Base-by-base conservation (phyloP, 495 filamentous ascomycete genomes). In the Terfezia boudieri region DNA sequence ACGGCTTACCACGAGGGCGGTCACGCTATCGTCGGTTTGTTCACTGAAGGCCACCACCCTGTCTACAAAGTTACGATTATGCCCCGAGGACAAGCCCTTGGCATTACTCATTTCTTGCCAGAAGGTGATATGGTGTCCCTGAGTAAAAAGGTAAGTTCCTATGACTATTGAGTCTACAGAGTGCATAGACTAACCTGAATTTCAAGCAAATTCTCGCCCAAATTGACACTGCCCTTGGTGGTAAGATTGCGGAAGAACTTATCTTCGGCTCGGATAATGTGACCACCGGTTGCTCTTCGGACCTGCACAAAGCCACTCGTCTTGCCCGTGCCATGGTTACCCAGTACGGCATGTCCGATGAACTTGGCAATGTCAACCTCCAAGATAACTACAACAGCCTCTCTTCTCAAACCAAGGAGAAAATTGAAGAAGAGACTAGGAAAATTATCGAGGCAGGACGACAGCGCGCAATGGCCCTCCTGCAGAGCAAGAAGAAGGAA, bases 1-100 rank as follows among this genome's bases (percentile, higher is more conserved):
- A 98, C 90, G 37, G 90, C 90, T 2, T 98, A 98, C 61, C 90
- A 98, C 68, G 90, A 98, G 67, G 90, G 87, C 55, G 90, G 90
- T 2, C 90, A 98, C 67, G 86, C 92, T 4, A 75, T 98, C 7
- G 84, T 95, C 60, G 80, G 77, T 23, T 77, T 93, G 64, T 84
- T 85, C 57, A 86, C 85, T 10, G 68, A 71, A 53, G 77, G 74
- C 6, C 73, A 79, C 16, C 77, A 73, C 37, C 84, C 82, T 4
- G 70, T 98, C 8, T 94, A 98, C 74, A 98, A 98, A 69, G 86
- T 92, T 55, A 98, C 90, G 6, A 86, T 98, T 57, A 83, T 98
- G 63, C 87, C 90, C 38, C 80, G 92, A 55, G 90, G 90, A 10
- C 77, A 79, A 61, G 73, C 83, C 9, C 74, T 95, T 9, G 90